Base-by-base conservation (phyloP, 148 eudicot genomes). In the Rhododendron vialii region DNA sequence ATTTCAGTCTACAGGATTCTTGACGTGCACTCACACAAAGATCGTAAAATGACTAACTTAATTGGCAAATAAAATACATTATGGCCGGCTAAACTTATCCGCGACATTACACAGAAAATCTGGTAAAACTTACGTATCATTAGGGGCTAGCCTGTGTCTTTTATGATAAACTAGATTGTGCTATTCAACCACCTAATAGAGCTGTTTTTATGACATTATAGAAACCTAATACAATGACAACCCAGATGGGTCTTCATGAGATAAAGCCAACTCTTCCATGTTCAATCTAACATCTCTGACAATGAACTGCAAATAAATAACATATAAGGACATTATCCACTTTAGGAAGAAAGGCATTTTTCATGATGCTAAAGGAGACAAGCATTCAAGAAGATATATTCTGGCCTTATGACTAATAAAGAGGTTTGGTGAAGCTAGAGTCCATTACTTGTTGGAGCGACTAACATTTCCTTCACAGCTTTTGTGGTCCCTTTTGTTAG, bases 361-460 rank as follows among this genome's bases (percentile, higher is more conserved):
- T 83, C 83, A 84, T 79, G 61, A 80, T 83, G 87, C 73, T 85
- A 82, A 86, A 86, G 77, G 82, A 86, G 69, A 82, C 85, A 77
- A 57, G 77, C 77, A 86, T 76, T 83, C 82, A 76, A 76, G 82
- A 76, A 55, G 61, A 17, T 78, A 77, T 76, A 78, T 87, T 78
- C 82, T 65, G 78, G 86, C 30, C 83, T 74, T 36, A 50, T 65
- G 65, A 78, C 22, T 55, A 59, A 76, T 87, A 87, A 83, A 87
- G 82, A 83, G 85, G 75, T 26, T 53, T 75, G 85, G 43, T 69
- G 74, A 77, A 26, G 78, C 61, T 59, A 59, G 83, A 87, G 86
- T 35, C 17, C 38, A 57, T 51, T 48, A 53, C 59, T 78, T 83
- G 59, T 48, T 83, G 55, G 82, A 48, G 26, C 43, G 69, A 45